Evolutionary conservation across 768 basidiomycete genomes (phyloP).

Genomic region (Ramaria rubella): DNA sequence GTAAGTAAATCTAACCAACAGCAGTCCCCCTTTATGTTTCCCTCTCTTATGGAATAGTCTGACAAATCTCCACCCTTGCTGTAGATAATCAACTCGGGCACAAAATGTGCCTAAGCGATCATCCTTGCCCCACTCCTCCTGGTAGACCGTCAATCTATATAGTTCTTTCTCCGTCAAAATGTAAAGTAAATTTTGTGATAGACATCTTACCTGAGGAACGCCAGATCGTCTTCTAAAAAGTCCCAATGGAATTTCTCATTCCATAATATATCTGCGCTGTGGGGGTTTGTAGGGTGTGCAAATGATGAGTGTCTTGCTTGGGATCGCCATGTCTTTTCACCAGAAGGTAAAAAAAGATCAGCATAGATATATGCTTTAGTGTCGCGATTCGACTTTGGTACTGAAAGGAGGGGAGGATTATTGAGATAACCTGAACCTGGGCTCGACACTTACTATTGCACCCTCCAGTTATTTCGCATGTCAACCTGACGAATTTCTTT

Average conservation of each 20-base stretch:
- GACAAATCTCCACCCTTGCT: slow-evolving; percentile 43
- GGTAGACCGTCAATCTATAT: slow-evolving; percentile 23
- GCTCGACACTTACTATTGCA: slow-evolving; percentile 40
- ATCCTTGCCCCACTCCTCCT: slow-evolving; percentile 39
- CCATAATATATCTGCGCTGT: slow-evolving; percentile 34
- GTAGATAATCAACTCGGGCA: slow-evolving; percentile 40
- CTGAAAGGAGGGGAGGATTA: slow-evolving; percentile 20
- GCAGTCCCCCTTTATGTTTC: slow-evolving; percentile 29
- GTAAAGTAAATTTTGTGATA: neutral
- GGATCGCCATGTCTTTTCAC: slow-evolving; percentile 40
- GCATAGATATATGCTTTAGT: slow-evolving; percentile 41
- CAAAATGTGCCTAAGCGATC: slow-evolving; percentile 47
- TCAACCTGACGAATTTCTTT: neutral
- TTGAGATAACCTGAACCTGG: slow-evolving; percentile 10
- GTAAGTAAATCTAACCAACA: slow-evolving; percentile 24
- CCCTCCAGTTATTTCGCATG: slow-evolving; percentile 13
- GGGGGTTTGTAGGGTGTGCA: slow-evolving; percentile 26
- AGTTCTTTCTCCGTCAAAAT: slow-evolving; percentile 10
- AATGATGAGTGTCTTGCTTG: slow-evolving; percentile 31
- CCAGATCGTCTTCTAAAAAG: slow-evolving; percentile 43
- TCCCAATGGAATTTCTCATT: slow-evolving; percentile 43
- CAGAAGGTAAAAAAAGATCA: slow-evolving; percentile 36
- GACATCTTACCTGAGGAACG: slow-evolving; percentile 43
- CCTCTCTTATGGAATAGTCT: slow-evolving; percentile 46
- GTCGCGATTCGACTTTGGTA: slow-evolving; percentile 37